These are phyloP conservation scores for Sphagnum tenellum DNA, from an alignment of 225 moss, liverwort and hornwort species.

Conservation along the genomic window DNA sequence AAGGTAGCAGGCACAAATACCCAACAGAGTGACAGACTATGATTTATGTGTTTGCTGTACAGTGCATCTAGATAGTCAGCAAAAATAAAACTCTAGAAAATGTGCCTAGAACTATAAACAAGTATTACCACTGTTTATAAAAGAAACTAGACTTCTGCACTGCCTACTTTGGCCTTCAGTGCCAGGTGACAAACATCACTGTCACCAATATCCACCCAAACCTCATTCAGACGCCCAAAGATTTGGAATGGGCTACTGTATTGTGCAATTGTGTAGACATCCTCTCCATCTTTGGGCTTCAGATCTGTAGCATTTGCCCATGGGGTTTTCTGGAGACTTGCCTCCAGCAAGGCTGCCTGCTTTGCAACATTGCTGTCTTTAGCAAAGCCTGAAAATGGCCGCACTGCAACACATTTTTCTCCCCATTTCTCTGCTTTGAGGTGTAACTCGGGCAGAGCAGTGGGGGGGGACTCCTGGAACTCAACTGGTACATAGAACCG, in stretches of 20 bases:
- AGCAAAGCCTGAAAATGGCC: conserved; percentile 75
- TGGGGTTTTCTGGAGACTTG: conserved; percentile 42
- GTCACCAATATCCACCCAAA: conserved; percentile 67
- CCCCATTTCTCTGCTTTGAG: conserved; percentile 47
- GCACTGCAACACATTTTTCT: conserved; percentile 68
- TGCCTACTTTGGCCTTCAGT: conserved; percentile 22
- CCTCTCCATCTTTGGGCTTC: conserved; percentile 39
- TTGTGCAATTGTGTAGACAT: conserved; percentile 90
- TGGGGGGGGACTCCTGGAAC: conserved; percentile 53
- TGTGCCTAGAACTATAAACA: too few relatives aligned
- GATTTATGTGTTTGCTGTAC: too few relatives aligned
- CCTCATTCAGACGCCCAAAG: conserved; percentile 69
- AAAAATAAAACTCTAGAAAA: too few relatives aligned
- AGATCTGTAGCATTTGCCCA: conserved; percentile 46
- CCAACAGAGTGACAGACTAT: too few relatives aligned
- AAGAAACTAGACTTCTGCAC: background rate
- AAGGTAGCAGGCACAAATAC: too few relatives aligned
- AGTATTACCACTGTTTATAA: too few relatives aligned
- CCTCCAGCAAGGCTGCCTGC: conserved; percentile 60
- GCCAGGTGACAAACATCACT: conserved; percentile 33
- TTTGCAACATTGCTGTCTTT: conserved; percentile 62
- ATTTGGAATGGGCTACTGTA: conserved; percentile 72
- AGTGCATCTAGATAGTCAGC: too few relatives aligned
- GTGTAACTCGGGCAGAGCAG: conserved; percentile 69
- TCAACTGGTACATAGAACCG: conserved; percentile 60